Evolutionary conservation across 495 filamentous ascomycete genomes (phyloP).

Genomic region (Podospora pseudoanserina): DNA sequence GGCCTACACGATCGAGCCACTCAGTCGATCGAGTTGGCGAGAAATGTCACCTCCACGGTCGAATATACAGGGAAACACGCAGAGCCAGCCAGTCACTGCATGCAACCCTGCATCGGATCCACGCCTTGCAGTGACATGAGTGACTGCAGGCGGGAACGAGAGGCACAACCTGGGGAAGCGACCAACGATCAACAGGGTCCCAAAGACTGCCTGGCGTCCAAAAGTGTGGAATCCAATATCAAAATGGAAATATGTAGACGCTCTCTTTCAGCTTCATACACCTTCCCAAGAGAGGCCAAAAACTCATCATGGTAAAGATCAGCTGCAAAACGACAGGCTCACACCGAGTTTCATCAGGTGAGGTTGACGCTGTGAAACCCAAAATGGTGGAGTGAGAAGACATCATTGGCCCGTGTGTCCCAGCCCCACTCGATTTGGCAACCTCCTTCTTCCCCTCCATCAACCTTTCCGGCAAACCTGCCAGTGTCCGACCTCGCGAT

Average conservation of each 20-base stretch:
- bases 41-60: neutral
- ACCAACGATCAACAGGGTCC: neutral
- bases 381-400: neutral
- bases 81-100: conserved; percentile 3
- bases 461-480: neutral
- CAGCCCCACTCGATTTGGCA: neutral
- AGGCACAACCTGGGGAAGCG: conserved; percentile 3
- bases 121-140: conserved; percentile 1
- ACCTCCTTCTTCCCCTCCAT: neutral
- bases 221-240: neutral
- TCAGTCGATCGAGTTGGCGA: neutral
- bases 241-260: neutral
- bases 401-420: neutral
- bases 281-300: neutral
- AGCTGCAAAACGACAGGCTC: neutral
- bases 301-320: neutral
- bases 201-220: neutral
- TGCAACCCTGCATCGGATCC: conserved; percentile 1
- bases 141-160: conserved; percentile 3
- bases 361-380: neutral
- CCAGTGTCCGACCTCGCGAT: neutral
- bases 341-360: conserved; percentile 6
- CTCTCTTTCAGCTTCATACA: neutral
- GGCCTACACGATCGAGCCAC: neutral
- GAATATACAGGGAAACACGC: neutral